Percentiles rank a stretch among this genome's conserved stretches.
phyloP scores from a whole-genome alignment of 768 basidiomycete species.

The Rossbeevera mucosa region DNA sequence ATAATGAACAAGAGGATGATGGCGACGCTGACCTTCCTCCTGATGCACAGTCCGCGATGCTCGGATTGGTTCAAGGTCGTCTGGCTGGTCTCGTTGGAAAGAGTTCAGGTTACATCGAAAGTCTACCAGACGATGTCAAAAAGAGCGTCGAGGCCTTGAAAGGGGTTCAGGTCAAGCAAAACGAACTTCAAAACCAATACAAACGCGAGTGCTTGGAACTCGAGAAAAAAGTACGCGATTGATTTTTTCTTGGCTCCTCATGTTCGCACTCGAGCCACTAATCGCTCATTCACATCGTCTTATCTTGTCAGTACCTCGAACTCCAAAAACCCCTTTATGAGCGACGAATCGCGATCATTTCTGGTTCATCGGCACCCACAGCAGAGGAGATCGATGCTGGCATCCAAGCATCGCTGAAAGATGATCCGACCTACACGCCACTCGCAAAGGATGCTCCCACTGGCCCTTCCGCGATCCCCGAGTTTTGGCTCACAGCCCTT shows the following conservation, averaged over 20 bases:
- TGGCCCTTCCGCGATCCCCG: constrained; percentile 58
- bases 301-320: constrained; percentile 54
- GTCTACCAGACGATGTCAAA: constrained; percentile 75
- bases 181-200: constrained; percentile 84
- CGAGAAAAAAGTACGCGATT: constrained; percentile 79
- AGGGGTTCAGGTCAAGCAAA: constrained; percentile 89
- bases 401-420: constrained; percentile 65
- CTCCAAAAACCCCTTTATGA: constrained; percentile 83
- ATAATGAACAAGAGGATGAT: constrained; percentile 65
- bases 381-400: constrained; percentile 81
- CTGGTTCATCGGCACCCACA: constrained; percentile 68
- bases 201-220: constrained; percentile 93
- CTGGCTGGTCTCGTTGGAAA: constrained; percentile 82
- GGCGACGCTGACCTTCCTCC: constrained; percentile 43
- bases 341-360: constrained; percentile 80
- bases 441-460: constrained; percentile 50
- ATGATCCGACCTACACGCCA: constrained; percentile 64
- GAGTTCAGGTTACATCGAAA: constrained; percentile 93
- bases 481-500: constrained; percentile 97
- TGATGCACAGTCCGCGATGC: constrained; percentile 58
- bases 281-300: constrained; percentile 2
- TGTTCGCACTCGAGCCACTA: constrained; percentile 11
- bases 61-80: constrained; percentile 84
- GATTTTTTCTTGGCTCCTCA: constrained; percentile 3
- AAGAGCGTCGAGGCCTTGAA: constrained; percentile 87